Percentiles rank a stretch among this genome's conserved stretches.
Evolutionary conservation across 352 stramenopile species (phyloP).

Genomic region (Globisporangium acanthophoron): DNA sequence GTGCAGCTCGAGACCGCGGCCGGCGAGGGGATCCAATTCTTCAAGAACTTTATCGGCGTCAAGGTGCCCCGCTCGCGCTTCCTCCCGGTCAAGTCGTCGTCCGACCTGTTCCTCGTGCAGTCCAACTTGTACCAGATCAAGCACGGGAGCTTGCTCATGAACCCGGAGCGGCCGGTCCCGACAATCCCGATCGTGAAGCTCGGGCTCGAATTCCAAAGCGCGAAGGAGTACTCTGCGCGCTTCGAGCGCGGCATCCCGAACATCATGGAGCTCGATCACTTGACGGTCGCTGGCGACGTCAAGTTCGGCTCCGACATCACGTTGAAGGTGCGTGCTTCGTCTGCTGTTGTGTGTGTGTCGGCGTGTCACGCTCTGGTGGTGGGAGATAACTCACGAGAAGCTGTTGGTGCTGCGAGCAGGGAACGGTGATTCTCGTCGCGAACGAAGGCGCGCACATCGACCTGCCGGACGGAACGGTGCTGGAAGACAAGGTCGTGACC

Average conservation of each 20-base stretch:
- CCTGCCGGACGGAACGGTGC: constrained; percentile 88
- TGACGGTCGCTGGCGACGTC: constrained; percentile 91
- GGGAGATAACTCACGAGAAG: background rate
- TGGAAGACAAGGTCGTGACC: constrained; percentile 94
- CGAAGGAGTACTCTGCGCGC: constrained; percentile 82
- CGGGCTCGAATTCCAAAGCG: constrained; percentile 87
- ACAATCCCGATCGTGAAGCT: constrained; percentile 93
- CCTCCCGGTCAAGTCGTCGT: constrained; percentile 98
- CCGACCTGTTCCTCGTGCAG: constrained; percentile 95
- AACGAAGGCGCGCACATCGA: constrained; percentile 93
- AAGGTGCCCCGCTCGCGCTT: constrained; percentile 96
- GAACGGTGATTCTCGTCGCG: constrained; percentile 93
- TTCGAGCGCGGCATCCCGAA: constrained; percentile 90
- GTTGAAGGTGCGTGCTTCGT: constrained; percentile 59
- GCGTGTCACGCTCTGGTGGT: background rate
- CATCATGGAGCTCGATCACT: constrained; percentile 91
- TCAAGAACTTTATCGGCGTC: constrained; percentile 95
- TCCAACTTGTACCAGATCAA: constrained; percentile 92
- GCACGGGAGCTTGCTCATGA: constrained; percentile 89
- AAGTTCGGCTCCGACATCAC: constrained; percentile 92
- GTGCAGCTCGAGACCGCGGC: constrained; percentile 96
- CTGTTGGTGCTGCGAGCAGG: constrained; percentile 29
- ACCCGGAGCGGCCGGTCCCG: constrained; percentile 63
- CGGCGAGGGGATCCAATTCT: constrained; percentile 97
- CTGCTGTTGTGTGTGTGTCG: constrained; percentile 2